phyloP scores from a whole-genome alignment of 352 stramenopile genomes.

The Blastocystis sp. region DNA sequence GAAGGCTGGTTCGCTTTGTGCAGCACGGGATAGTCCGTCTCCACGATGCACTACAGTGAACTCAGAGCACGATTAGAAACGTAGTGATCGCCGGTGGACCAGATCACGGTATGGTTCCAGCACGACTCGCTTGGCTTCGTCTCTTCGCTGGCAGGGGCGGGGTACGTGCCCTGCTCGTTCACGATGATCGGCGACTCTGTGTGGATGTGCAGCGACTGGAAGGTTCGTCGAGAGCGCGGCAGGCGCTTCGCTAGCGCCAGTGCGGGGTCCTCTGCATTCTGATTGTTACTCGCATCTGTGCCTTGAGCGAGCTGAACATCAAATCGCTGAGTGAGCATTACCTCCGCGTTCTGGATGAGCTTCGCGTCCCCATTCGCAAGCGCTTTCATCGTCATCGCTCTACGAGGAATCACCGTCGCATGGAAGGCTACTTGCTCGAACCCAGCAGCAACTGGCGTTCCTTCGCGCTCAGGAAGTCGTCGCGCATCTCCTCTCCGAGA shows the following conservation, averaged over 20 bases:
- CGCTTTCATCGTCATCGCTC: too few species aligned
- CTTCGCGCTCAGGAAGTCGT: slow-evolving; percentile 2
- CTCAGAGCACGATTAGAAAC: not conserved
- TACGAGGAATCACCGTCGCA: too few species aligned
- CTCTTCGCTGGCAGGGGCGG: not conserved
- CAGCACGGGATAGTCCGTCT: slow-evolving; percentile 57
- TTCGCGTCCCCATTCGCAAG: too few species aligned
- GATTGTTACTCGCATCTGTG: too few species aligned
- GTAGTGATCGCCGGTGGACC: slow-evolving; percentile 8
- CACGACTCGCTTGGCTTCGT: not conserved
- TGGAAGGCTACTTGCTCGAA: not conserved
- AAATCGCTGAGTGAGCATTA: too few species aligned
- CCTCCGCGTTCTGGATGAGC: too few species aligned
- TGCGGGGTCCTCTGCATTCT: not conserved
- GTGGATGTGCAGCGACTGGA: not conserved
- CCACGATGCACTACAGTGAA: slow-evolving; percentile 25
- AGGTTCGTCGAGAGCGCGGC: not conserved
- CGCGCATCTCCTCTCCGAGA: slow-evolving; percentile 35
- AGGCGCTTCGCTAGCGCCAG: not conserved
- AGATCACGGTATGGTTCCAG: slow-evolving; percentile 38
- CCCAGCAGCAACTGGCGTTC: not conserved
- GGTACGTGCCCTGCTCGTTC: slow-evolving; percentile 1
- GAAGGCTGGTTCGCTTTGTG: not conserved
- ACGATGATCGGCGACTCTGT: not conserved
- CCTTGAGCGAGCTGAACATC: too few species aligned